Percentiles rank a stretch among this genome's conserved stretches.
Conservation (phyloP, 371 early-diverging fungal species). For the Mucor lusitanicus region DNA sequence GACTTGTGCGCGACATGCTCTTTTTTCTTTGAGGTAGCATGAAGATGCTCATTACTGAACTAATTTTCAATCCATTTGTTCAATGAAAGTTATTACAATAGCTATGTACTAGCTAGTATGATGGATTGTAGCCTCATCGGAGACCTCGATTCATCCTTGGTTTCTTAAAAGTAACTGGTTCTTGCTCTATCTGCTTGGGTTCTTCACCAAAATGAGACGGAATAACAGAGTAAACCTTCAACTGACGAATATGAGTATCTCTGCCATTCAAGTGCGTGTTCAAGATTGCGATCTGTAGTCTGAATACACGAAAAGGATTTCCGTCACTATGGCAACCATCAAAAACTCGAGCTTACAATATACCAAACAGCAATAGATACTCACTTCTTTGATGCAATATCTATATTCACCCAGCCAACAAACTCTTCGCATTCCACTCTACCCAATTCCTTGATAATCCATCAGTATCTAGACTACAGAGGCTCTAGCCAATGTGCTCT, state of each 20-base stretch:
- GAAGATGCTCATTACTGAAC: too few relatives aligned
- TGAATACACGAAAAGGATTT: conserved; percentile 57
- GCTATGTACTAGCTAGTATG: neutral
- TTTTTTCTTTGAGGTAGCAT: too few relatives aligned
- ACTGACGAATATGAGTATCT: conserved; percentile 87
- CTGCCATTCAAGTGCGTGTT: conserved; percentile 89
- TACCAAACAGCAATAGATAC: neutral
- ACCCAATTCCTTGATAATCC: conserved; percentile 43
- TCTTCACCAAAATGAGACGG: conserved; percentile 27
- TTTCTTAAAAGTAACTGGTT: neutral
- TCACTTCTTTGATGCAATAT: conserved; percentile 32
- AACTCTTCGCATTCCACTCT: conserved; percentile 65
- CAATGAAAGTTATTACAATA: too few relatives aligned
- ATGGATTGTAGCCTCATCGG: conserved; percentile 1
- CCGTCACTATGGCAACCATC: conserved; percentile 17
- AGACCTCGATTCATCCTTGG: conserved; percentile 2
- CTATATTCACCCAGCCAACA: conserved; percentile 73
- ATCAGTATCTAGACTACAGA: neutral
- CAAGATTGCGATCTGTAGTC: conserved; percentile 80
- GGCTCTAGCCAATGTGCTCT: neutral
- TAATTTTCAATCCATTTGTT: too few relatives aligned
- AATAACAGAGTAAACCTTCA: conserved; percentile 68
- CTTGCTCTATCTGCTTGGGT: neutral
- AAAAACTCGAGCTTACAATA: neutral
- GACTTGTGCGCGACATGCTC: too few relatives aligned